Evolutionary conservation across 371 early-diverging fungal genomes (phyloP).

Genomic region (Amoeboaphelidium occidentale): DNA sequence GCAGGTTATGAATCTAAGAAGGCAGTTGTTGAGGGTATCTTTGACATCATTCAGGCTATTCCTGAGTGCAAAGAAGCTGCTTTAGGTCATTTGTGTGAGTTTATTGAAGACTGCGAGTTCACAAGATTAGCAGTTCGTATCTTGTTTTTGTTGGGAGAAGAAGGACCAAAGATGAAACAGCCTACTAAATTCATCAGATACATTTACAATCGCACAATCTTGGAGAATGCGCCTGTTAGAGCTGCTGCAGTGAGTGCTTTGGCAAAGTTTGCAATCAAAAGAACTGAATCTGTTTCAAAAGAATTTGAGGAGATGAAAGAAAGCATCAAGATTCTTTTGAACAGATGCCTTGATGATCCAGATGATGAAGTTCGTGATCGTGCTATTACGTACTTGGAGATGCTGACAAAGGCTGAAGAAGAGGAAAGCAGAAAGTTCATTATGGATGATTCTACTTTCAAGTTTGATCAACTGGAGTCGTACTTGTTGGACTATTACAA

Average conservation of each 20-base stretch:
- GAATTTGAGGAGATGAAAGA: conserved; percentile 43
- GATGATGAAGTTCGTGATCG: conserved; percentile 97
- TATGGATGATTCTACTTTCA: conserved; percentile 38
- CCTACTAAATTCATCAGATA: conserved; percentile 89
- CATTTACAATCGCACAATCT: conserved; percentile 92
- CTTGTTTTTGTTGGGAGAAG: conserved; percentile 72
- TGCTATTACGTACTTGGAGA: conserved; percentile 60
- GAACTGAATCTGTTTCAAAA: too few species aligned
- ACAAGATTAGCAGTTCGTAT: conserved; percentile 84
- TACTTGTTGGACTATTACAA: conserved; percentile 56
- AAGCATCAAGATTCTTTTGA: conserved; percentile 57
- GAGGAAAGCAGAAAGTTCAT: not conserved
- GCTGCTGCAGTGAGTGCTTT: conserved; percentile 92
- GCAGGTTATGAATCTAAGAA: conserved; percentile 91
- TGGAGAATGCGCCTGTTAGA: conserved; percentile 85
- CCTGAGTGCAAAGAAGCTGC: conserved; percentile 82
- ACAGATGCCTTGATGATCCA: conserved; percentile 77
- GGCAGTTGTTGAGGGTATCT: conserved; percentile 84
- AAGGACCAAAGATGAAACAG: conserved; percentile 69
- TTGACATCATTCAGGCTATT: conserved; percentile 76
- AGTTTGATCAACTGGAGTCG: conserved; percentile 60
- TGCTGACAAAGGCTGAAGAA: conserved; percentile 16
- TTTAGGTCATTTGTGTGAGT: conserved; percentile 85
- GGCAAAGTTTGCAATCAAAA: conserved; percentile 83
- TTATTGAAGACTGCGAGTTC: conserved; percentile 97